These are phyloP conservation scores for Diaporthe vaccinii DNA, from an alignment of 2,329 filamentous ascomycete species.

Conservation along the genomic window DNA sequence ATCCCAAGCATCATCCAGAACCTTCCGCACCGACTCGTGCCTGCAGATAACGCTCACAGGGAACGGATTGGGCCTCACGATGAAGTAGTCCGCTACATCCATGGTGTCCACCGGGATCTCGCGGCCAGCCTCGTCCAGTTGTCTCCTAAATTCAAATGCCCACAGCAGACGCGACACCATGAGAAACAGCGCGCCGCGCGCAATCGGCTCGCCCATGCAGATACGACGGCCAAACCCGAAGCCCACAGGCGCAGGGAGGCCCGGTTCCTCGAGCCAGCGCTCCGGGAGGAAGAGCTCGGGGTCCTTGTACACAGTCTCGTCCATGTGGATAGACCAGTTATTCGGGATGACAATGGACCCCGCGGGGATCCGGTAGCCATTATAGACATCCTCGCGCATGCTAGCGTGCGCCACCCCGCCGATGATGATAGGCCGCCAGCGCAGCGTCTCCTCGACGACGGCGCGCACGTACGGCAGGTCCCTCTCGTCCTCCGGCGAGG, in stretches of 20 bases:
- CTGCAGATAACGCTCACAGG: neutral
- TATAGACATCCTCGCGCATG: constrained; percentile 46
- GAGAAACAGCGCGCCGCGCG: constrained; percentile 60
- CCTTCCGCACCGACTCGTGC: neutral
- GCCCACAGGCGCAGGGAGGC: constrained; percentile 46
- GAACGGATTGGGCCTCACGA: constrained; percentile 23
- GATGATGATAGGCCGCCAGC: constrained; percentile 53
- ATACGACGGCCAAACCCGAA: constrained; percentile 65
- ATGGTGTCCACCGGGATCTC: constrained; percentile 34
- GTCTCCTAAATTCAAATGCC: constrained; percentile 59
- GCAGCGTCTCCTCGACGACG: constrained; percentile 53
- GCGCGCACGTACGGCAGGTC: constrained; percentile 53
- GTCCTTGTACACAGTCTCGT: constrained; percentile 29
- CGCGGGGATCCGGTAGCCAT: constrained; percentile 53
- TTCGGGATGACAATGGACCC: constrained; percentile 52
- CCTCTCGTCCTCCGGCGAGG: constrained; percentile 50
- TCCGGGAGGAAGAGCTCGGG: constrained; percentile 36
- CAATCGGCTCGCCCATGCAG: constrained; percentile 59
- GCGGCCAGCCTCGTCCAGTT: constrained; percentile 44
- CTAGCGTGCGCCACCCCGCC: constrained; percentile 49
- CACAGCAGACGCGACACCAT: constrained; percentile 60
- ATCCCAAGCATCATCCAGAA: constrained; percentile 1
- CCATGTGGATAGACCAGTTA: constrained; percentile 47
- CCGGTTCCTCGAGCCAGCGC: constrained; percentile 46
- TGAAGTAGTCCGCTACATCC: neutral